Conservation (phyloP, 768 basidiomycete genomes). For the Pleurotus citrinopileatus region DNA sequence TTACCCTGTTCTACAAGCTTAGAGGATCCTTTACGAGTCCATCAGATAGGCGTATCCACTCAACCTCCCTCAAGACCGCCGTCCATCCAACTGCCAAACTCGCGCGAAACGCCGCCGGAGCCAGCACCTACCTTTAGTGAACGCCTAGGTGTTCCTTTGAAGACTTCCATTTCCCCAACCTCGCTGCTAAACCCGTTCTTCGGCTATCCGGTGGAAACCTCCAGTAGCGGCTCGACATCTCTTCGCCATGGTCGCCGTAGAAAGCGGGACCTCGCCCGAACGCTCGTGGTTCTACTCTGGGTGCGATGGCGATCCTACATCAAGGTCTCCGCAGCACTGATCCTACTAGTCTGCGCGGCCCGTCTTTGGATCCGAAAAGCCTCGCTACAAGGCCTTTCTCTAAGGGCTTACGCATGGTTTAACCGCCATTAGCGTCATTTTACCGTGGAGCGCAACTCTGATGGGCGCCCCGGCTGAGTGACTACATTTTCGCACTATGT, state of each 20-base stretch:
- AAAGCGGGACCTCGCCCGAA: slow-evolving; percentile 64
- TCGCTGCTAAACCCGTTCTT: slow-evolving; percentile 72
- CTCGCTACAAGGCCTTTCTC: not conserved
- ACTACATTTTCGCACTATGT: not conserved
- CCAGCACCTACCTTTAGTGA: slow-evolving; percentile 16
- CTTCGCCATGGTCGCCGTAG: slow-evolving; percentile 63
- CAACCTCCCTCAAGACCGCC: slow-evolving; percentile 15
- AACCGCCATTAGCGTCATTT: not conserved
- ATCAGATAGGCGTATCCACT: slow-evolving; percentile 6
- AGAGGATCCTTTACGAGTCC: slow-evolving; percentile 44
- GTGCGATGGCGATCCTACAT: slow-evolving; percentile 54
- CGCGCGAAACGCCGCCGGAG: slow-evolving; percentile 12
- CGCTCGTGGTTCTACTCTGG: slow-evolving; percentile 66
- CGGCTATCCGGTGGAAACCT: slow-evolving; percentile 57
- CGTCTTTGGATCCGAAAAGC: slow-evolving; percentile 23
- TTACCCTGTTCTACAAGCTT: slow-evolving; percentile 50
- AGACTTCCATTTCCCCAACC: slow-evolving; percentile 44
- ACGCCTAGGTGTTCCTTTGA: slow-evolving; percentile 18
- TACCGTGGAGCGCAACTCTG: not conserved
- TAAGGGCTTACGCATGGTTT: slow-evolving; percentile 1
- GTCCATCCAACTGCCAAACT: slow-evolving; percentile 4
- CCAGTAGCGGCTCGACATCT: slow-evolving; percentile 33
- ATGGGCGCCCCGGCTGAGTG: not conserved
- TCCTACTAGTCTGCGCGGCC: slow-evolving; percentile 25
- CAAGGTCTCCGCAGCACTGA: slow-evolving; percentile 28